Evolutionary conservation across 78 protist genomes (phyloP).

Genomic region (Dictyostelium citrinum): DNA sequence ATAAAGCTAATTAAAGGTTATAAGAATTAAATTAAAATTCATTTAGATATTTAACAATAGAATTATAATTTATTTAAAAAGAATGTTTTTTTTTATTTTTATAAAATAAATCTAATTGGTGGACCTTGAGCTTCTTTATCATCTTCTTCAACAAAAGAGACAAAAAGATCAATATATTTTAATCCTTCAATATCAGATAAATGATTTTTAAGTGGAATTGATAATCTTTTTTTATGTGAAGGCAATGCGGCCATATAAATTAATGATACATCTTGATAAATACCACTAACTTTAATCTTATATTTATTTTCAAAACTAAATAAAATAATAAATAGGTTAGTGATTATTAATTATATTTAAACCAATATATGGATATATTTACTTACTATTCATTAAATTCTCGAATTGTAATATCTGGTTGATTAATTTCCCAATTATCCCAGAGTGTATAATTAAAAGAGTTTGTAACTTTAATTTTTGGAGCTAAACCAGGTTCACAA

Average conservation of each 20-base stretch:
- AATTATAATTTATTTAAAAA: neutral
- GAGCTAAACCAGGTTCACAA: constrained; percentile 94
- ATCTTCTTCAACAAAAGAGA: constrained; percentile 19
- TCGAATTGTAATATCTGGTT: constrained; percentile 34
- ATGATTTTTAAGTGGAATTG: constrained; percentile 12
- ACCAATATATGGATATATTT: neutral
- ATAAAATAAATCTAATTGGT: constrained; percentile 37
- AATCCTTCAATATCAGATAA: neutral
- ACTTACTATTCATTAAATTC: constrained; percentile 38
- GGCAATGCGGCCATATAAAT: constrained; percentile 61
- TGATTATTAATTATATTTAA: no score
- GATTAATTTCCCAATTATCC: constrained; percentile 79
- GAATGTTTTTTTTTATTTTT: neutral
- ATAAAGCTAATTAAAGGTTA: no score
- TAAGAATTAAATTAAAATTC: neutral
- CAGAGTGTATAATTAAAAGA: constrained; percentile 48
- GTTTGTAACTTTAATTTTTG: constrained; percentile 71
- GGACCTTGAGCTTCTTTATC: constrained; percentile 55
- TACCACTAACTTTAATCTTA: constrained; percentile 60
- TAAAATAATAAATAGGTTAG: neutral
- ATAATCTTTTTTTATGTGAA: constrained; percentile 59
- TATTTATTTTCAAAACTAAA: constrained; percentile 18
- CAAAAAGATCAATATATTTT: constrained; percentile 54
- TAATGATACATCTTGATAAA: constrained; percentile 52
- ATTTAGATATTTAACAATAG: neutral